Conservation (phyloP, 805 yeast species). For the Nakazawaea ishiwadae region DNA sequence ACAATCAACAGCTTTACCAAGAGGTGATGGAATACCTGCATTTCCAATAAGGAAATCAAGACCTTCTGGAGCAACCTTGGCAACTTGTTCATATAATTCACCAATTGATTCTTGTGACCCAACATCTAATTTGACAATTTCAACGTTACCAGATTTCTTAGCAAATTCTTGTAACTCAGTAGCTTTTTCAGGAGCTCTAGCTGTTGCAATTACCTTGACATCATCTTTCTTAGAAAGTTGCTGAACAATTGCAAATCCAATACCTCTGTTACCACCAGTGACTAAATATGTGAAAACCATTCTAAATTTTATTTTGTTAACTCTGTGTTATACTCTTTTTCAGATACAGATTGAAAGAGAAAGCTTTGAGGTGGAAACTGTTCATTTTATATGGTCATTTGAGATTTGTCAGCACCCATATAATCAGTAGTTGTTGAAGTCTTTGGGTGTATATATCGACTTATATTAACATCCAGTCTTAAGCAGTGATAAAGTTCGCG, state of each 20-base stretch:
- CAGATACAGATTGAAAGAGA: no score
- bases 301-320: no score
- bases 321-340: no score
- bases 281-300: constrained; percentile 18
- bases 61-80: constrained; percentile 11
- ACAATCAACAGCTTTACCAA: no score
- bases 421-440: no score
- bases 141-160: constrained; percentile 15
- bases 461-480: no score
- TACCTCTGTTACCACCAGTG: constrained; percentile 40
- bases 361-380: no score
- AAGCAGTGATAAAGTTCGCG: no score
- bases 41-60: neutral
- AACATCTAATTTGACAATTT: constrained; percentile 20
- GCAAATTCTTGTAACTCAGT: constrained; percentile 17
- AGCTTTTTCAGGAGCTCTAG: constrained; percentile 5
- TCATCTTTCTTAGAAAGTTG: constrained; percentile 19
- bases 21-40: neutral
- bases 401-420: no score
- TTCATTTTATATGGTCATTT: no score
- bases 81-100: constrained; percentile 14
- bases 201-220: constrained; percentile 20
- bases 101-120: constrained; percentile 17
- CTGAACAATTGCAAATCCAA: constrained; percentile 31
- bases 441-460: no score